phyloP scores from a whole-genome alignment of 2,329 filamentous ascomycete genomes.

The Achaetomium macrosporum region DNA sequence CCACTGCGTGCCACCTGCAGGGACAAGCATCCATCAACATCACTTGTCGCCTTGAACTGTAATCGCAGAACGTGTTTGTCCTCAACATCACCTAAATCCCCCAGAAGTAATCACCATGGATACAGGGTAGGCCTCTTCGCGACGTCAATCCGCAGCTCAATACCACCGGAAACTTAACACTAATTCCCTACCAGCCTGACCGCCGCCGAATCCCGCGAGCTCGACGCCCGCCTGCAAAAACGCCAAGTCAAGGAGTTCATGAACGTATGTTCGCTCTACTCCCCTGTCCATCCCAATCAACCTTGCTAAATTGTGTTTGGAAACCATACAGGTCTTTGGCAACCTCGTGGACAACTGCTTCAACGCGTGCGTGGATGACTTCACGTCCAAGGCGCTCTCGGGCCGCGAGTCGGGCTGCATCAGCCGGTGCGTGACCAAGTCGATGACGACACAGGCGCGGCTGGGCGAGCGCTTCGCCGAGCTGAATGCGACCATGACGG shows the following conservation, averaged over 20 bases:
- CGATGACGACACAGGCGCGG: conserved; percentile 84
- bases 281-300: neutral
- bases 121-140: conserved; percentile 4
- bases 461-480: conserved; percentile 85
- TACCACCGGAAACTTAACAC: neutral
- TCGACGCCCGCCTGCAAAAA: conserved; percentile 90
- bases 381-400: conserved; percentile 92
- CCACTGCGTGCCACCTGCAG: neutral
- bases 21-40: conserved; percentile 1
- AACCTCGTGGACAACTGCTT: conserved; percentile 85
- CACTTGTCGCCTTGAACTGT: neutral
- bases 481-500: conserved; percentile 56
- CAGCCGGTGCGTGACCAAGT: conserved; percentile 92
- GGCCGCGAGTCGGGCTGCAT: conserved; percentile 87
- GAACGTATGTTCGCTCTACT: conserved; percentile 60
- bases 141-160: neutral
- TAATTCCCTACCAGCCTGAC: conserved; percentile 49
- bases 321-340: conserved; percentile 45
- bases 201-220: conserved; percentile 78
- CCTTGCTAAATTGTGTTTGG: neutral
- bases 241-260: conserved; percentile 99
- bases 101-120: conserved; percentile 5
- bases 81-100: neutral
- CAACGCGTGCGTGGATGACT: conserved; percentile 94
- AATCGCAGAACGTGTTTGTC: neutral